These are phyloP conservation scores for Corymbia citriodora DNA, from an alignment of 441 rosid species.

Conservation along the genomic window DNA sequence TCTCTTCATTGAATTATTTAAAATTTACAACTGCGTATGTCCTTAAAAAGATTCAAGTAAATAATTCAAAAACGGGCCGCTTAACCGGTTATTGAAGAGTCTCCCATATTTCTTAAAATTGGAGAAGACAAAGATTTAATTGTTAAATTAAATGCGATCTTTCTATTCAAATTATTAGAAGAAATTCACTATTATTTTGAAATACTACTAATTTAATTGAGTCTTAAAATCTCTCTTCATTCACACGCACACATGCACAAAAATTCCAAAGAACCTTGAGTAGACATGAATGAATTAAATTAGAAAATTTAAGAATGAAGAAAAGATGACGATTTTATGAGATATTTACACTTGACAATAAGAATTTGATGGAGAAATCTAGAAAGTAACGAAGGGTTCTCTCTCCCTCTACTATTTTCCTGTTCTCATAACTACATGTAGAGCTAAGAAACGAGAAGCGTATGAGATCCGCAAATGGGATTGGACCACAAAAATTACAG, in stretches of 20 bases:
- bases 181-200: not conserved
- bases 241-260: rapidly evolving
- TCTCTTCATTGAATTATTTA: not conserved
- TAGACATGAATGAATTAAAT: too few species aligned
- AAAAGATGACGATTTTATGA: rapidly evolving
- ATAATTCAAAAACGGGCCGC: too few species aligned
- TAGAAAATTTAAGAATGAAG: too few species aligned
- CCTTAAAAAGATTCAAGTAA: too few species aligned
- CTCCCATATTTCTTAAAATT: too few species aligned
- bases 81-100: too few species aligned
- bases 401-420: not conserved
- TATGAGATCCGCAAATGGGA: not conserved
- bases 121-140: not conserved
- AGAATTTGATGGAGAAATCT: too few species aligned
- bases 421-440: not conserved
- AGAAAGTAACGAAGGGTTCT: not conserved
- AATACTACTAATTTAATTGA: not conserved
- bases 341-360: not conserved
- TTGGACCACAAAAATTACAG: not conserved
- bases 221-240: not conserved
- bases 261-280: not conserved
- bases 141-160: not conserved
- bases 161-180: not conserved
- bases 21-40: too few species aligned
- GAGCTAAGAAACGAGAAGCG: not conserved